Conservation (phyloP, 2,329 filamentous ascomycete species). For the Exutisphaerella laricina region DNA sequence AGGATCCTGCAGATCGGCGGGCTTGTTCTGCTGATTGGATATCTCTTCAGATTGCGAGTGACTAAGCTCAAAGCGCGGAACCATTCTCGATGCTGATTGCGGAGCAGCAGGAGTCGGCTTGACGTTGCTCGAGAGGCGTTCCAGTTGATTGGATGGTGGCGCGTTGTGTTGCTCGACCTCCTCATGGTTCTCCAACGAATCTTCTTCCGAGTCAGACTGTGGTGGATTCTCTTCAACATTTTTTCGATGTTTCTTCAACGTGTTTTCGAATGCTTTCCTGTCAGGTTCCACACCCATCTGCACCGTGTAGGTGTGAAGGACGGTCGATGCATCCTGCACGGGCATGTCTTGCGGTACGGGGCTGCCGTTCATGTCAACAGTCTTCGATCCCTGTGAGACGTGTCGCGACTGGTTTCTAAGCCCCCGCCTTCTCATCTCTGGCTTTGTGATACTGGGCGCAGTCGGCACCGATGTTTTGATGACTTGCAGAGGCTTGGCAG, state of each 20-base stretch:
- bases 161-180: background rate
- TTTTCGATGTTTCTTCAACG: background rate
- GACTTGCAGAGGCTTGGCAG: too few relatives aligned
- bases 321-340: background rate
- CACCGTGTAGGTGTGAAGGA: background rate
- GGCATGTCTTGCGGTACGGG: background rate
- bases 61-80: background rate
- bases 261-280: background rate
- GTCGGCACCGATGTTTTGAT: too few relatives aligned
- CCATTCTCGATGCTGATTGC: conserved; percentile 1
- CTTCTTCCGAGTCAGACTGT: background rate
- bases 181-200: background rate
- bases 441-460: too few relatives aligned
- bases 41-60: background rate
- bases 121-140: conserved; percentile 1
- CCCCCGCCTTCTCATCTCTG: too few relatives aligned
- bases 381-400: too few relatives aligned
- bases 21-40: background rate
- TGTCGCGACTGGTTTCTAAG: too few relatives aligned
- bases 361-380: background rate
- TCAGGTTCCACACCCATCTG: background rate
- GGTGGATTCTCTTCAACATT: background rate
- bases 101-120: conserved; percentile 4
- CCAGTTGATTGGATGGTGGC: background rate
- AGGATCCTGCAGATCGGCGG: background rate